Evolutionary conservation across 352 stramenopile genomes (phyloP), one percentile per base, ranked within the genome.

Genomic region (Plasmopara viticola): DNA sequence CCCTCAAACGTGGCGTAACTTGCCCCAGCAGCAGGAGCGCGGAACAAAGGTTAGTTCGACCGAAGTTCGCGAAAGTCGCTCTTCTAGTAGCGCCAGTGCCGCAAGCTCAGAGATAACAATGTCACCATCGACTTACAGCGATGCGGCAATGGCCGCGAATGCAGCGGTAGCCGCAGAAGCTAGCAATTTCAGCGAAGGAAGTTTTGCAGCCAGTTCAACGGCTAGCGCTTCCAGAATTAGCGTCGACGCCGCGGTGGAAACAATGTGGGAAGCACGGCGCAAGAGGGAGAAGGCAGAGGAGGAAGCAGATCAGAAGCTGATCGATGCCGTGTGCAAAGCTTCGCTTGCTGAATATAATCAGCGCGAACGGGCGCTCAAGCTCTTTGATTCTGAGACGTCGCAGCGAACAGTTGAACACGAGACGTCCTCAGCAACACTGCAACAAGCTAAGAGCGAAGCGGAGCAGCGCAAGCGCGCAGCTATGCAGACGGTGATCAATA

Each of bases 281-380:
- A 60, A 58, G 1, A 64, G 78, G 2, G 62, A 82, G 50, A 67
- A 76, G 18, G 74, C 78, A 1, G 71, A 90, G 44, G 60, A 73
- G 28, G 56, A 82, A 29, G 72, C 73, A 4, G 79, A 93, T 15
- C 70, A 78, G 49, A 88, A 90, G 52, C 63, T 93, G 9, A 64
- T 93, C 9, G 76, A 90, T 18, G 83, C 83, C 0, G 83, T 93
- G 25, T 83, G 78, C 45, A 79, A 84, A 56, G 80, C 78, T 15
- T 93, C 83, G 28, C 59, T 93, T 43, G 65, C 76, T 12, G 83
- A 90, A 51, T 88, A 58, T 47, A 90, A 86, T 28, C 74, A 87
- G 29, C 74, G 74, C 14, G 66, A 90, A 59, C 79, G 76, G 34
- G 72, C 66, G 20, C 42, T 89, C 6, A 66, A 86, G 30, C 44